These are phyloP conservation scores for Anisogramma anomala DNA, from an alignment of 2,329 filamentous ascomycete species.

Conservation along the genomic window DNA sequence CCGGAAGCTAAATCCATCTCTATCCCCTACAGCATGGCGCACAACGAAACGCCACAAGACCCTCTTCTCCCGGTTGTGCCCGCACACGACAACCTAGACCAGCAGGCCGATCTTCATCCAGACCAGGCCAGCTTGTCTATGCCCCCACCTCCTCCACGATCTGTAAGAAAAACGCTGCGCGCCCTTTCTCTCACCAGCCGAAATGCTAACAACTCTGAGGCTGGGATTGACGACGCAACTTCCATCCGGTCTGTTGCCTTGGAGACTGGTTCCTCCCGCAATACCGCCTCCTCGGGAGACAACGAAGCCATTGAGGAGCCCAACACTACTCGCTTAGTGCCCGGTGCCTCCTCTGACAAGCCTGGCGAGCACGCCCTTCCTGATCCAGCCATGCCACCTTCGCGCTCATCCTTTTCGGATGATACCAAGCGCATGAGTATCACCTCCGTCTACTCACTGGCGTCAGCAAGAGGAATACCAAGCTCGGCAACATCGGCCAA, in stretches of 20 bases:
- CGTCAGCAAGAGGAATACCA: constrained; percentile 44
- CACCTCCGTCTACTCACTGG: constrained; percentile 61
- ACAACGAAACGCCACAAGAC: no score
- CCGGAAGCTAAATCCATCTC: no score
- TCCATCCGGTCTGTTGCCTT: constrained; percentile 8
- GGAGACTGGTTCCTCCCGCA: background rate
- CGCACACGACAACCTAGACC: no score
- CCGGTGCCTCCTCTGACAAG: constrained; percentile 22
- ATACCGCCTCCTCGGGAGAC: constrained; percentile 3
- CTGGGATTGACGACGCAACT: constrained; percentile 28
- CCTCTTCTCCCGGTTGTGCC: no score
- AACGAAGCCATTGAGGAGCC: constrained; percentile 28
- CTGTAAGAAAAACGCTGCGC: constrained; percentile 32
- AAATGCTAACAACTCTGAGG: constrained; percentile 31
- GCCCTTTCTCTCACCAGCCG: constrained; percentile 31
- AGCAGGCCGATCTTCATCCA: constrained; percentile 43
- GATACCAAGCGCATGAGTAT: constrained; percentile 56
- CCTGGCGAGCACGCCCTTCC: constrained; percentile 28
- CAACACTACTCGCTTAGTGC: constrained; percentile 35
- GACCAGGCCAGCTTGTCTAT: constrained; percentile 54
- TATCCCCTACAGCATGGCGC: constrained; percentile 18
- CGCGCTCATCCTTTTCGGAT: constrained; percentile 38
- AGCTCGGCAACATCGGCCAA: constrained; percentile 42
- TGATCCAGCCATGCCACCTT: constrained; percentile 34
- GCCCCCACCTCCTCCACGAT: constrained; percentile 39